Base-by-base conservation (phyloP, 208 protist species). In the Willaertia magna region DNA sequence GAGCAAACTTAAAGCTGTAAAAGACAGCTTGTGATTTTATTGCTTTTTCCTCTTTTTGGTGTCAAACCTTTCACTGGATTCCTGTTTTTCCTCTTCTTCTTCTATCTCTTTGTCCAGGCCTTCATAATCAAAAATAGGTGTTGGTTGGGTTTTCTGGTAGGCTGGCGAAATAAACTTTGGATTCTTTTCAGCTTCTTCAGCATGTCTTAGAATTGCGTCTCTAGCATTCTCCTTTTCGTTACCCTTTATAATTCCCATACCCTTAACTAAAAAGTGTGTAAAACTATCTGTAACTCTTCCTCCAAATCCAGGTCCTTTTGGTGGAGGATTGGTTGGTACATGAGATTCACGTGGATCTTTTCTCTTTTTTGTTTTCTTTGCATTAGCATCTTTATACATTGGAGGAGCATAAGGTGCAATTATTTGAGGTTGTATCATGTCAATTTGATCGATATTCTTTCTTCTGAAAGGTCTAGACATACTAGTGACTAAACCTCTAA, bases 201-300 rank as follows among this genome's bases (percentile, higher is more conserved):
- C 79, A 84, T 84, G 40, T 44, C 44, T 84, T n/a, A 84, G 42
- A 44, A 84, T 34, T 9, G 79, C 79, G 40, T 84, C 79, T 39
- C 79, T 7, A 44, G 79, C n/a, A 84, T 84, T 40, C 39, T 81
- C 43, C 11, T 81, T 20, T 40, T 81, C 76, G 22, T 18, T 39
- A 20, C 34, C 16, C 14, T 51, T 26, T n/a, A 51, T 18, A 4
- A 39, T 16, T 39, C 76, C 76, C 40, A 81, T 51, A 40, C 30
- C 26, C 39, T 81, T 81, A 12, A 81, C 26, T 40, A 81, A 51
- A 9, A 81, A 40, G 39, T 81, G 76, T 51, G 76, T 81, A 26
- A 81, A 51, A 26, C 30, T 81, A 12, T 81, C 76, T 22, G 11
- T 51, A 51, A 81, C 39, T 30, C 22, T 81, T 39, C 76, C 76